A percentile compares a stretch with the other conserved stretches of the same genome.
These are phyloP conservation scores for Ceriops tagal DNA, from an alignment of 345 rosid species.

Conservation along the genomic window DNA sequence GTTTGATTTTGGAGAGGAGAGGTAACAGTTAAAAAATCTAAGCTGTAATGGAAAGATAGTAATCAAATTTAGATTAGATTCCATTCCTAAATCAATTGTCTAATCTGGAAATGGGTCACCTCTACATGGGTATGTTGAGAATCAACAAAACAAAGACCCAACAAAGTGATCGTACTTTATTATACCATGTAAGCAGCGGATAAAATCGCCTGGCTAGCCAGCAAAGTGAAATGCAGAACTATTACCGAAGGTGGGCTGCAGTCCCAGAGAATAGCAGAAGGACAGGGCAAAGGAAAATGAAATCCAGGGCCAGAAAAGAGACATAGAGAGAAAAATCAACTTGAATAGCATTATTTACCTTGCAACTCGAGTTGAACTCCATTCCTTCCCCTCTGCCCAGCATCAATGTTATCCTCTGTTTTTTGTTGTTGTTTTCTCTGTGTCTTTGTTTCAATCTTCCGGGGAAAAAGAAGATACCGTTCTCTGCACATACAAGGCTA, in stretches of 20 bases:
- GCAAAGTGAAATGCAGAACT: too few species aligned
- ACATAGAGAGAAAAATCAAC: background rate
- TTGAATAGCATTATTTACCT: constrained; percentile 22
- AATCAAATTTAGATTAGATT: too few species aligned
- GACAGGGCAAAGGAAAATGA: background rate
- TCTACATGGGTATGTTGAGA: background rate
- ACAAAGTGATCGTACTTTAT: too few species aligned
- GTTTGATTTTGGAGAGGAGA: too few species aligned
- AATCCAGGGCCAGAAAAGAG: background rate
- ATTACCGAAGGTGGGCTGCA: too few species aligned
- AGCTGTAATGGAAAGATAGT: too few species aligned
- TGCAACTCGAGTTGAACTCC: constrained; percentile 31
- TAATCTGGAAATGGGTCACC: background rate
- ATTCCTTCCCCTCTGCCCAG: constrained; percentile 16
- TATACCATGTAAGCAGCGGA: too few species aligned
- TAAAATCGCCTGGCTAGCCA: too few species aligned
- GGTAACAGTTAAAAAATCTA: too few species aligned
- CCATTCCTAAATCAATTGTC: too few species aligned
- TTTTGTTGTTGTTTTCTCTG: background rate
- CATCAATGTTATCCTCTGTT: background rate
- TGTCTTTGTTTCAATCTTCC: background rate
- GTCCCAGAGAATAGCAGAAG: background rate
- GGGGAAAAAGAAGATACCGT: background rate
- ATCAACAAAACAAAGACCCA: background rate
- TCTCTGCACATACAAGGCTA: background rate